Evolutionary conservation across 352 stramenopile genomes (phyloP), one percentile per base, ranked within the genome.

Genomic region (Paralagenidium karlingii): DNA sequence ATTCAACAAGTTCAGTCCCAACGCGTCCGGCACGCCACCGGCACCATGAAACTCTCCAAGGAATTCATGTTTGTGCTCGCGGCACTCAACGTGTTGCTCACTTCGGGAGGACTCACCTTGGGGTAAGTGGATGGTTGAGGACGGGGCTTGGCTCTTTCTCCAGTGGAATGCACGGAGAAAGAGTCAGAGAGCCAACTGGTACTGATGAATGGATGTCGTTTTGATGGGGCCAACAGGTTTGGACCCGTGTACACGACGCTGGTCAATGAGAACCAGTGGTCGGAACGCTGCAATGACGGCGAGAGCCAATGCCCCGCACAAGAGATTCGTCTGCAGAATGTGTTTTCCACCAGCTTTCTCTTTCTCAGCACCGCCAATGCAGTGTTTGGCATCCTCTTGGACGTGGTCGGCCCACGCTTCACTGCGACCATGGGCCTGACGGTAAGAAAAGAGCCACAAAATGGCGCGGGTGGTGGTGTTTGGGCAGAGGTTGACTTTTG

Each of bases 281-380:
- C 58, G 1, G 68, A 88, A 33, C 49, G 81, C 1, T 88, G 68
- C 38, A 47, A 49, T 5, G 36, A 43, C 19, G 31, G 19, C 15
- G n/a, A 24, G 22, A 24, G 28, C 33, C 1, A 27, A 21, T 88
- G 75, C 19, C 54, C 75, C 9, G 53, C 55, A 10, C 75, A 88
- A 33, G 75, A 88, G 45, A 54, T 88, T 26, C 58, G 50, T 4
- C 60, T 89, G 26, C 75, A 89, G 52, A 82, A 78, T 38, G 65
- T 83, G 9, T 89, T 84, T 39, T 81, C 68, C 2, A 88, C 75
- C 8, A 65, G 59, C 1, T 89, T 89, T 25, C 53, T 89, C 24
- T 82, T 73, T 43, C 59, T 89, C 11, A 89, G 76, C 41, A 73
- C 68, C 3, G 73, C 76, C 13, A 89, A 89, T 33, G 76, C 70